Conservation (phyloP, 2,329 filamentous ascomycete species). For the Fusarium oxysporum region DNA sequence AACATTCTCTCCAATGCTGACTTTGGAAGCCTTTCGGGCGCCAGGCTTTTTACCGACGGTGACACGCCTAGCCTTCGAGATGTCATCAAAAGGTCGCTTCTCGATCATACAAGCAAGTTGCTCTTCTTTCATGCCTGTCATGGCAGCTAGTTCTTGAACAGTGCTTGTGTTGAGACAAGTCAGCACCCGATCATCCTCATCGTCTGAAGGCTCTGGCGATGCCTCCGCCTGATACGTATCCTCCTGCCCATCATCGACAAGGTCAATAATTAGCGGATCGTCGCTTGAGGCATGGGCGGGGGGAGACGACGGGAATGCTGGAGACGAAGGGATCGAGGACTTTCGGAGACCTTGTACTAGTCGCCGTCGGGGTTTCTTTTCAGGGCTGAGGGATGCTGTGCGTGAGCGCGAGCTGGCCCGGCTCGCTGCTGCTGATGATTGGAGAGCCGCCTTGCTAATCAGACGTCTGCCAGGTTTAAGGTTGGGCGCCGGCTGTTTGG, state of each 20-base stretch:
- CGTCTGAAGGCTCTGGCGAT: slow-evolving; percentile 45
- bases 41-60: slow-evolving; percentile 63
- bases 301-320: slow-evolving; percentile 32
- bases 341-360: slow-evolving; percentile 53
- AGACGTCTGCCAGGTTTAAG: slow-evolving; percentile 47
- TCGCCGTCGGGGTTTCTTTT: slow-evolving; percentile 50
- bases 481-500: slow-evolving; percentile 19
- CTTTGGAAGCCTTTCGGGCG: slow-evolving; percentile 58
- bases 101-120: slow-evolving; percentile 76
- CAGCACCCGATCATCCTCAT: slow-evolving; percentile 67
- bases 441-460: slow-evolving; percentile 48
- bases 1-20: slow-evolving; percentile 64
- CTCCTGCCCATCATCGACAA: slow-evolving; percentile 57
- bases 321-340: slow-evolving; percentile 40
- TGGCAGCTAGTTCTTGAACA: slow-evolving; percentile 80
- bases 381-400: slow-evolving; percentile 45
- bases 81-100: slow-evolving; percentile 76
- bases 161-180: slow-evolving; percentile 86
- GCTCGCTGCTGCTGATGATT: slow-evolving; percentile 30
- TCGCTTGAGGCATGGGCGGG: slow-evolving; percentile 48
- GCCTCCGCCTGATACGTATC: slow-evolving; percentile 55
- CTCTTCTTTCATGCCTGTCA: slow-evolving; percentile 79
- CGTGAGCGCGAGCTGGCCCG: slow-evolving; percentile 24
- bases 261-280: slow-evolving; percentile 50
- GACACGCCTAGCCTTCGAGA: slow-evolving; percentile 75